Conservation (phyloP, 768 basidiomycete genomes). For the Strobilomyces confusus region DNA sequence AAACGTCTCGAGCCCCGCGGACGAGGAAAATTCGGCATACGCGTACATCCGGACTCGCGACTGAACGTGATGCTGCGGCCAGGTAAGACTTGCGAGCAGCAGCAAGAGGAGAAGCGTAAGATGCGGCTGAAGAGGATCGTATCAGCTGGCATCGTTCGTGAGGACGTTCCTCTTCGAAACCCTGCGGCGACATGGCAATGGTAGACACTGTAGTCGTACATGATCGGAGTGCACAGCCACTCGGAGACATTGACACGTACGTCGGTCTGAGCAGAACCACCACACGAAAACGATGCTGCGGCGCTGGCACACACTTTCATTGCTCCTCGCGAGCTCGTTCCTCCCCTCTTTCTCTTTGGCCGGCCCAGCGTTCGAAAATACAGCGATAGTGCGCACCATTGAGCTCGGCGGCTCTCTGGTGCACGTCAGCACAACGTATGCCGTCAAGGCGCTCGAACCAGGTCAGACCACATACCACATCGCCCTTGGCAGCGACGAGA, state of each 20-base stretch:
- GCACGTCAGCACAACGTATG: conserved; percentile 85
- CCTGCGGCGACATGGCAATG: conserved; percentile 72
- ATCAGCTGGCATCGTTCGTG: conserved; percentile 74
- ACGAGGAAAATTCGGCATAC: conserved; percentile 75
- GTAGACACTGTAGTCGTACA: conserved; percentile 36
- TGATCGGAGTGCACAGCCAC: conserved; percentile 9
- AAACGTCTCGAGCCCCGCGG: conserved; percentile 79
- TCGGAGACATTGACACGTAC: conserved; percentile 12
- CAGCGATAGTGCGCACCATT: conserved; percentile 80
- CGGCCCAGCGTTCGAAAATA: conserved; percentile 73
- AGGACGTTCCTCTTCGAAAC: conserved; percentile 76
- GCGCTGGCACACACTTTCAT: conserved; percentile 43
- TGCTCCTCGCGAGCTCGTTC: conserved; percentile 42
- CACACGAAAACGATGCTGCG: conserved; percentile 37
- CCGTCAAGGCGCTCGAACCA: conserved; percentile 67
- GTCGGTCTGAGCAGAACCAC: conserved; percentile 25
- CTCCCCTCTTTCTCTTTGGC: conserved; percentile 38
- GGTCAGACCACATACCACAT: conserved; percentile 63
- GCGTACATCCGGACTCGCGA: conserved; percentile 69
- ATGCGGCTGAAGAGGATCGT: conserved; percentile 74
- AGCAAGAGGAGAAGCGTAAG: conserved; percentile 55
- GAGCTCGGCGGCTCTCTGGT: conserved; percentile 89
- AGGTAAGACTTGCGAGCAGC: conserved; percentile 72
- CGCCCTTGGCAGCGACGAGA: conserved; percentile 60
- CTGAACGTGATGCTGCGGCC: conserved; percentile 75